Percentiles rank a stretch among this genome's conserved stretches.
These are phyloP conservation scores for Globisporangium cylindrosporum DNA, from an alignment of 352 stramenopile genomes.

Conservation along the genomic window DNA sequence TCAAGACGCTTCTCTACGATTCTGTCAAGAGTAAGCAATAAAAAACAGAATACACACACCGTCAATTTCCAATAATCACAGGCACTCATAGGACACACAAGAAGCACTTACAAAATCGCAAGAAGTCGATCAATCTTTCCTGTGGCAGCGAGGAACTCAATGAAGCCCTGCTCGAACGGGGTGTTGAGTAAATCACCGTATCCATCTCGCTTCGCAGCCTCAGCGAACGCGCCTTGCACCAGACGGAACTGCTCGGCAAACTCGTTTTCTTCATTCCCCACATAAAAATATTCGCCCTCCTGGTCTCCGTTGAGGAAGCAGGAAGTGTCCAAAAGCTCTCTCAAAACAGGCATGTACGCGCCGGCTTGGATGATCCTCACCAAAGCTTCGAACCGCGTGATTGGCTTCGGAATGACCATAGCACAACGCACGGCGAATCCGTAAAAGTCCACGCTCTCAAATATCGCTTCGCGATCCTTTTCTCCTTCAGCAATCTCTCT, in stretches of 20 bases:
- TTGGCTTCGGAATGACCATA: slow-evolving; percentile 41
- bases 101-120: slow-evolving; percentile 20
- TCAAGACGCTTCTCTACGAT: slow-evolving; percentile 42
- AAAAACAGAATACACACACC: slow-evolving; percentile 2
- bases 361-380: slow-evolving; percentile 40
- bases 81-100: background rate
- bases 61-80: background rate
- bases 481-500: slow-evolving; percentile 22
- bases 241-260: slow-evolving; percentile 36
- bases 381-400: slow-evolving; percentile 35
- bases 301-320: slow-evolving; percentile 24
- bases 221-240: slow-evolving; percentile 36
- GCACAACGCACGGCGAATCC: slow-evolving; percentile 45
- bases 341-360: slow-evolving; percentile 38
- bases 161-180: slow-evolving; percentile 40
- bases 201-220: slow-evolving; percentile 30
- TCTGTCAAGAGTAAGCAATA: slow-evolving; percentile 14
- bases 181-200: slow-evolving; percentile 27
- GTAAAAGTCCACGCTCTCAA: slow-evolving; percentile 30
- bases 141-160: slow-evolving; percentile 47
- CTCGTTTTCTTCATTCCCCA: slow-evolving; percentile 15
- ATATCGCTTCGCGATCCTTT: slow-evolving; percentile 13
- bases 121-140: slow-evolving; percentile 21
- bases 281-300: slow-evolving; percentile 5
- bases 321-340: slow-evolving; percentile 33